A percentile compares a stretch with the other conserved stretches of the same genome.
These are phyloP conservation scores for Papiliotrema terrestris DNA, from an alignment of 1,284 basidiomycete genomes.

Conservation along the genomic window DNA sequence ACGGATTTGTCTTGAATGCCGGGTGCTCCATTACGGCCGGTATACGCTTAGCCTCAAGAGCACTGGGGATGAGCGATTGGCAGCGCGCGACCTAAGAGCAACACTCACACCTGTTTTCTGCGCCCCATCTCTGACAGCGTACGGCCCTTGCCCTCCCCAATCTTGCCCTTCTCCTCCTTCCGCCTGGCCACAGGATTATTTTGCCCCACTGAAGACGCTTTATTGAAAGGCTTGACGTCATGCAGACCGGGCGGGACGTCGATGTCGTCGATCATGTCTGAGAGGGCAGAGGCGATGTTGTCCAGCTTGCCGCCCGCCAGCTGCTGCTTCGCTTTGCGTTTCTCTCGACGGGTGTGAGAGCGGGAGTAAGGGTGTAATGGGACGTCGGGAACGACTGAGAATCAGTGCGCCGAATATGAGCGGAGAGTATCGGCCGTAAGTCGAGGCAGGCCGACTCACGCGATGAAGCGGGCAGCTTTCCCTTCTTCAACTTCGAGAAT, in stretches of 20 bases:
- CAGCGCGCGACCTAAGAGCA: neutral
- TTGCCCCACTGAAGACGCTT: conserved; percentile 1
- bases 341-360: conserved; percentile 42
- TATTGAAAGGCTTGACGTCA: neutral
- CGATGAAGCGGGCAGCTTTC: neutral
- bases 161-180: conserved; percentile 26
- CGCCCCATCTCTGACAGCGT: conserved; percentile 42
- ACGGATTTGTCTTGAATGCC: conserved; percentile 44
- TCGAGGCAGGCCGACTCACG: too few relatives aligned
- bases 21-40: conserved; percentile 45
- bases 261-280: conserved; percentile 10
- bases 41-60: conserved; percentile 34
- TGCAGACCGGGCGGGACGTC: conserved; percentile 4
- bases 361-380: conserved; percentile 44
- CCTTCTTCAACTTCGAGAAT: conserved; percentile 4
- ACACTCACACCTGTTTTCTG: conserved; percentile 44
- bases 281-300: conserved; percentile 32
- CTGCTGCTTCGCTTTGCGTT: conserved; percentile 38
- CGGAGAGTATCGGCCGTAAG: neutral
- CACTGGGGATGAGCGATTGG: conserved; percentile 14
- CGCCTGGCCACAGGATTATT: neutral
- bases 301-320: conserved; percentile 32
- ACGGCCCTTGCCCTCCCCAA: conserved; percentile 40
- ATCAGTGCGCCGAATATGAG: neutral
- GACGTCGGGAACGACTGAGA: neutral